Percentiles rank a stretch among this genome's conserved stretches.
Evolutionary conservation across 2,329 filamentous ascomycete species (phyloP).

Genomic region (Phoma sp.): DNA sequence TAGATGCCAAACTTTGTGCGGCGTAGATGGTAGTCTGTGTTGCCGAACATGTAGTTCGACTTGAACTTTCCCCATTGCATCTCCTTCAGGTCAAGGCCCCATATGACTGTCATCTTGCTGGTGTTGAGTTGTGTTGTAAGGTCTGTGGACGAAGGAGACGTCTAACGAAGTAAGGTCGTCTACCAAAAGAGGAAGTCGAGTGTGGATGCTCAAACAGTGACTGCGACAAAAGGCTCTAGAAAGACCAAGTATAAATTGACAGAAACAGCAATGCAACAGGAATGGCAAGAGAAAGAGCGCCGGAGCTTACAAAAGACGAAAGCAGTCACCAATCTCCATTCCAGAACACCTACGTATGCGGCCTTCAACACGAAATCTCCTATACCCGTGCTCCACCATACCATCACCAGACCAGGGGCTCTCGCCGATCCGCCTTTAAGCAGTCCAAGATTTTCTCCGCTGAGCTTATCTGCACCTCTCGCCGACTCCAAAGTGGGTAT

Average conservation of each 20-base stretch:
- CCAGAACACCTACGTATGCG: conserved; percentile 10
- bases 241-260: neutral
- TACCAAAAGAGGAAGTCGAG: no score
- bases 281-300: neutral
- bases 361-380: conserved; percentile 1
- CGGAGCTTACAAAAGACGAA: neutral
- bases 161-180: neutral
- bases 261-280: neutral
- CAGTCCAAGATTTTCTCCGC: conserved; percentile 7
- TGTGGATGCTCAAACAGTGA: no score
- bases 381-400: conserved; percentile 3
- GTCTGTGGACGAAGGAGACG: no score
- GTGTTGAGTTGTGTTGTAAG: neutral
- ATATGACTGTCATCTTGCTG: conserved; percentile 54
- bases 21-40: conserved; percentile 60
- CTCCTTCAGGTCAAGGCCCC: conserved; percentile 63
- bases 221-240: neutral
- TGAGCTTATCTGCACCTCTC: conserved; percentile 11
- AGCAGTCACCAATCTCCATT: neutral
- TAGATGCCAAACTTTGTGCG: conserved; percentile 66
- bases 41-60: conserved; percentile 62
- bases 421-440: conserved; percentile 1
- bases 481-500: neutral
- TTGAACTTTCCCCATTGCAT: conserved; percentile 66
- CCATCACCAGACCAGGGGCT: conserved; percentile 1